Conservation (phyloP, 1,284 basidiomycete genomes). For the Porphyrellus sp. region DNA sequence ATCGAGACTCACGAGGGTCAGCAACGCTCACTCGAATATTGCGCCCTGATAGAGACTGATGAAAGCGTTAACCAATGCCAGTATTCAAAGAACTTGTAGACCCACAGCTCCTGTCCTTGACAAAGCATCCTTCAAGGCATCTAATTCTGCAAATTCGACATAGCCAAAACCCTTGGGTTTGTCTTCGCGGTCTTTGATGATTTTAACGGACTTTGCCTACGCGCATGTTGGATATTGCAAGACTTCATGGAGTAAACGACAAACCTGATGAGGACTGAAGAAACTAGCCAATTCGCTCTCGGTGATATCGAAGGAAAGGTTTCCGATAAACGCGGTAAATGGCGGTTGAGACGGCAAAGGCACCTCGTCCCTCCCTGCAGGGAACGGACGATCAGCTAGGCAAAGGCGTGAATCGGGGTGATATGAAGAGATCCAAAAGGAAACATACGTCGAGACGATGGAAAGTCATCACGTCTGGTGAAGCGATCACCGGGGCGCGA, state of each 20-base stretch:
- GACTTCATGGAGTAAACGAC: constrained; percentile 19
- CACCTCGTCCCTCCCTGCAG: constrained; percentile 80
- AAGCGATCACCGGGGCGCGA: constrained; percentile 51
- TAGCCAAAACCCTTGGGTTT: constrained; percentile 98
- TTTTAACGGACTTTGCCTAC: constrained; percentile 82
- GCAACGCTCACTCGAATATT: constrained; percentile 90
- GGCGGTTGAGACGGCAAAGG: constrained; percentile 94
- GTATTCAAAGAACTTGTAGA: constrained; percentile 12
- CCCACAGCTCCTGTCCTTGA: constrained; percentile 53
- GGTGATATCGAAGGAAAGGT: constrained; percentile 89
- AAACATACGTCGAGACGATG: constrained; percentile 55
- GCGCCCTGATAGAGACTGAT: constrained; percentile 71
- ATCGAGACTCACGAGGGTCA: constrained; percentile 75
- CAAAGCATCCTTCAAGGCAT: constrained; percentile 82
- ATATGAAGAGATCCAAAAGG: constrained; percentile 3
- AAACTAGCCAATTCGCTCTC: constrained; percentile 83
- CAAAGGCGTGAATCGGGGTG: constrained; percentile 12
- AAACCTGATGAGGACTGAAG: constrained; percentile 65
- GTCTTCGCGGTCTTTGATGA: constrained; percentile 88
- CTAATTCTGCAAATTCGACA: constrained; percentile 86
- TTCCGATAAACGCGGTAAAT: constrained; percentile 95
- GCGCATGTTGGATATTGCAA: constrained; percentile 1
- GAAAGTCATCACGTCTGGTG: constrained; percentile 59
- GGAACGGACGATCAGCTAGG: constrained; percentile 58
- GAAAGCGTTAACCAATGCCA: constrained; percentile 11